phyloP scores from a whole-genome alignment of 176 grass and related monocot genomes.

The Zizania latifolia region DNA sequence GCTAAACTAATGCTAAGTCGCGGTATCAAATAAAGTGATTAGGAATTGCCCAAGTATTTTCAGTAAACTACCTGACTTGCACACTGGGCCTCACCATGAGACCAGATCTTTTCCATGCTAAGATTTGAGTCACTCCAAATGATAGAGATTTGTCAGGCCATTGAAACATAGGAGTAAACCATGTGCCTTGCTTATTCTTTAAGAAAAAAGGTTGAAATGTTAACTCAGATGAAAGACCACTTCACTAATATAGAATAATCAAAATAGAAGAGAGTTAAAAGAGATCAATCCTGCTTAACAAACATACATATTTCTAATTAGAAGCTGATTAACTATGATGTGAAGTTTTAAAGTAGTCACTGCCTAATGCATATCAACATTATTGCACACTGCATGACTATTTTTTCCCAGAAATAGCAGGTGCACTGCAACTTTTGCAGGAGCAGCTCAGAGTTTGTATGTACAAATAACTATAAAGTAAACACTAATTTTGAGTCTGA shows the following conservation, averaged over 20 bases:
- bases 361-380: not conserved
- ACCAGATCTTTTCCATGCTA: too few relatives aligned
- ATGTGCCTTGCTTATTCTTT: slow-evolving; percentile 64
- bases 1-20: not conserved
- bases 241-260: not conserved
- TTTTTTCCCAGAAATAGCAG: not conserved
- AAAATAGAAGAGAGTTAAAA: not conserved
- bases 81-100: too few relatives aligned
- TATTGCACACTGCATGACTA: not conserved
- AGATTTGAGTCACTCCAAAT: too few relatives aligned
- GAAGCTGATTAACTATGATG: not conserved
- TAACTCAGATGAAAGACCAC: not conserved
- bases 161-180: slow-evolving; percentile 62
- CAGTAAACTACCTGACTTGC: too few relatives aligned
- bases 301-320: too few relatives aligned
- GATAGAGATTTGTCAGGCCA: too few relatives aligned
- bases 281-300: not conserved
- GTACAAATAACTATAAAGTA: not conserved
- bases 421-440: not conserved
- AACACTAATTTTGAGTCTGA: too few relatives aligned
- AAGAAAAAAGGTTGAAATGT: slow-evolving; percentile 1
- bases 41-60: slow-evolving; percentile 7
- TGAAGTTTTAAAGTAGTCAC: not conserved
- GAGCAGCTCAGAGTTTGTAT: not conserved
- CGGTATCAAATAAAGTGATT: slow-evolving; percentile 5